A percentile compares a stretch with the other conserved stretches of the same genome.
These are phyloP conservation scores for Fusarium pseudoanthophilum DNA, from an alignment of 2,329 filamentous ascomycete species.

Conservation along the genomic window DNA sequence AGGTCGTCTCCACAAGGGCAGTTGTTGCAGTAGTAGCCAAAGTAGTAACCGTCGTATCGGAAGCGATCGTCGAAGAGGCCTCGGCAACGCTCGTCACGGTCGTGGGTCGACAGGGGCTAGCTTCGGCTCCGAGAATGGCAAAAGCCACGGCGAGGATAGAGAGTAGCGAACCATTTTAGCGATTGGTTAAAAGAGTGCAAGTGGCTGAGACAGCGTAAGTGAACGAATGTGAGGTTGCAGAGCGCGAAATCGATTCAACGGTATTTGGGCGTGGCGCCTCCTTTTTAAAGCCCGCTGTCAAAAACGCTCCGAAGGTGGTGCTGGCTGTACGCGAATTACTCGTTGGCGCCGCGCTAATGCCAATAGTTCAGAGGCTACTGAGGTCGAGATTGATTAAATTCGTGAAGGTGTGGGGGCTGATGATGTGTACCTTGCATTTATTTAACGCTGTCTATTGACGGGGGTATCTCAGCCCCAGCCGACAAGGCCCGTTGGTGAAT, in stretches of 20 bases:
- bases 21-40: not conserved
- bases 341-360: not conserved
- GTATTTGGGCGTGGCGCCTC: not conserved
- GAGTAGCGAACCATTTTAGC: not conserved
- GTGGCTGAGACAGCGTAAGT: not conserved
- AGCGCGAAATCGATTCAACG: accelerated
- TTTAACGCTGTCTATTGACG: too few species aligned
- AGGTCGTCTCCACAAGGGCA: not conserved
- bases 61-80: not conserved
- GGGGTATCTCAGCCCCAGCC: not conserved
- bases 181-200: not conserved
- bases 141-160: not conserved
- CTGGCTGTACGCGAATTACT: not conserved
- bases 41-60: not conserved
- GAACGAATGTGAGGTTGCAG: not conserved
- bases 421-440: not conserved
- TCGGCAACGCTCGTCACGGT: not conserved
- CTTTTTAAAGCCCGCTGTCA: not conserved
- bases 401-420: not conserved
- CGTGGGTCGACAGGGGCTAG: not conserved
- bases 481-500: not conserved
- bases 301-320: not conserved
- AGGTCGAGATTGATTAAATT: not conserved
- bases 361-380: not conserved
- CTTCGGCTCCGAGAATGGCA: not conserved